Conservation (phyloP, 108 stramenopile genomes). For the Nitzschia palea region DNA sequence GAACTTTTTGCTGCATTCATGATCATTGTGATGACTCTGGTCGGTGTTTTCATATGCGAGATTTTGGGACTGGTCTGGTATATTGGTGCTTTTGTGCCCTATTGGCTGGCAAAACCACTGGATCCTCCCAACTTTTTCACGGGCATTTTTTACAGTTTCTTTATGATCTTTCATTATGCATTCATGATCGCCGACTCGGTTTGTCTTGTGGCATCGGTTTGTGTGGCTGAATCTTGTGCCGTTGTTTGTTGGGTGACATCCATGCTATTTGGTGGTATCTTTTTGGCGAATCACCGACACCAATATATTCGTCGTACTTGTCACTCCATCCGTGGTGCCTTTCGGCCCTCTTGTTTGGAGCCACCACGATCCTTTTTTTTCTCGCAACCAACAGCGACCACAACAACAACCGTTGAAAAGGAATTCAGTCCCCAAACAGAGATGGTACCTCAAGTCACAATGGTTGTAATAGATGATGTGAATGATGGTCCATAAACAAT, state of each 20-base stretch:
- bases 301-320: constrained; percentile 25
- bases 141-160: constrained; percentile 15
- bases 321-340: constrained; percentile 17
- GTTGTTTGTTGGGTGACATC: constrained; percentile 1
- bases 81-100: constrained; percentile 1
- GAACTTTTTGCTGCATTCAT: not conserved
- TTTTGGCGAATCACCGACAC: constrained; percentile 13
- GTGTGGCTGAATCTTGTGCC: constrained; percentile 8
- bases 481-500: no score
- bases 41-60: constrained; percentile 11
- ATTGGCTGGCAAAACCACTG: constrained; percentile 2
- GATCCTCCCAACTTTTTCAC: constrained; percentile 19
- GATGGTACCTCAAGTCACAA: no score
- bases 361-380: constrained; percentile 20
- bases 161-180: constrained; percentile 10
- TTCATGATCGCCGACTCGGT: constrained; percentile 13
- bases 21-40: not conserved
- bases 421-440: no score
- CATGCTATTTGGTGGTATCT: constrained; percentile 19
- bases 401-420: no score
- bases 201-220: constrained; percentile 12
- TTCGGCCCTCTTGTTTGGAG: constrained; percentile 1
- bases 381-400: no score
- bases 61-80: not conserved
- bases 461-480: no score